phyloP scores from a whole-genome alignment of 257 asterid species.

The Solanum virginianum region DNA sequence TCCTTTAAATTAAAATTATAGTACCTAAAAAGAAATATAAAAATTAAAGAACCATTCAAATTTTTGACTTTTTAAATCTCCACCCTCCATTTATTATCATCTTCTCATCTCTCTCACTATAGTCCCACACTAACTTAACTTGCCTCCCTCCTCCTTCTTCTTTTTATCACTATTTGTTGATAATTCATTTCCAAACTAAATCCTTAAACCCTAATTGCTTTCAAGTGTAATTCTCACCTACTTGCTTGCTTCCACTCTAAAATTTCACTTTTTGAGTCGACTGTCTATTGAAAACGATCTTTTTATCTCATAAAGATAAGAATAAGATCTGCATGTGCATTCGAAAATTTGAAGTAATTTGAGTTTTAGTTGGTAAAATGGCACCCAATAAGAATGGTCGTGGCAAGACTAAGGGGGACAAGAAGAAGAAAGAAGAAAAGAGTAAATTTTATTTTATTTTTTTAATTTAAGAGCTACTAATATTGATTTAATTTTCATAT shows the following conservation, averaged over 20 bases:
- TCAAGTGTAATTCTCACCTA: too few relatives aligned
- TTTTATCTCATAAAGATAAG: background rate
- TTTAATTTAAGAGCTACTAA: background rate
- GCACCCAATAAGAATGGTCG: conserved; percentile 82
- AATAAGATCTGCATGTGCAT: background rate
- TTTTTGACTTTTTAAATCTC: conserved; percentile 78
- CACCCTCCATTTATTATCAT: conserved; percentile 92
- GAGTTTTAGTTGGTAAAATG: conserved; percentile 18
- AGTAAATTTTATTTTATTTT: conserved; percentile 8
- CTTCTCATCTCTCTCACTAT: too few relatives aligned
- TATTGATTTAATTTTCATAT: background rate
- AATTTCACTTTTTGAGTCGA: background rate
- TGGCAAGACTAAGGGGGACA: conserved; percentile 75
- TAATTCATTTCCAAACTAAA: background rate
- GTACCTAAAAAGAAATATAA: conserved; percentile 4
- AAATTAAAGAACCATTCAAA: conserved; percentile 23
- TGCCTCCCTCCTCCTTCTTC: conserved; percentile 1
- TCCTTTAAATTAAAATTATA: background rate
- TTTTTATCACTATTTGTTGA: background rate
- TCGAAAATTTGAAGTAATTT: background rate
- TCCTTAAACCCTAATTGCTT: background rate
- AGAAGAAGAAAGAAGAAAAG: conserved; percentile 92
- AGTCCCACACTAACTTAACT: too few relatives aligned
- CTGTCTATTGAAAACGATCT: background rate
- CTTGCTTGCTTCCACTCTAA: background rate